Evolutionary conservation across 2,329 filamentous ascomycete genomes (phyloP).

Genomic region (Pseudocercospora fijiensis): DNA sequence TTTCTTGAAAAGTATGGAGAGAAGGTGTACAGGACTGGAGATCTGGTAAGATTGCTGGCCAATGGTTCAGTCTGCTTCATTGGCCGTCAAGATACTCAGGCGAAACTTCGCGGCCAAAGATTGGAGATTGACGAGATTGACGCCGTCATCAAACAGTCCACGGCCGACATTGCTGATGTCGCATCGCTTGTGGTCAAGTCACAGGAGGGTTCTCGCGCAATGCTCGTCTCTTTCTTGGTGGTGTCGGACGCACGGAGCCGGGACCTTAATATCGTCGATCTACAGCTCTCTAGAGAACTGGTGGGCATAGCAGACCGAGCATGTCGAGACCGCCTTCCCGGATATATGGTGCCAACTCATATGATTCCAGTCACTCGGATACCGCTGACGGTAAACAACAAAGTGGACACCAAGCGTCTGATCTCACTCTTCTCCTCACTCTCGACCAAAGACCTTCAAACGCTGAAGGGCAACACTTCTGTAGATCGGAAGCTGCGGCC

Average conservation of each 20-base stretch:
- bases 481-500: constrained; percentile 34
- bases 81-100: constrained; percentile 84
- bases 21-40: constrained; percentile 78
- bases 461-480: constrained; percentile 41
- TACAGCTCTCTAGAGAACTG: constrained; percentile 28
- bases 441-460: constrained; percentile 61
- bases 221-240: constrained; percentile 73
- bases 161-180: constrained; percentile 62
- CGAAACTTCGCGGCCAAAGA: constrained; percentile 85
- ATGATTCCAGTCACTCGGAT: constrained; percentile 69
- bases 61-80: constrained; percentile 85
- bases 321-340: constrained; percentile 69
- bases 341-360: constrained; percentile 90
- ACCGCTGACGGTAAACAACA: constrained; percentile 85
- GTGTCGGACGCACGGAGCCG: constrained; percentile 26
- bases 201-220: constrained; percentile 70
- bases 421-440: constrained; percentile 64
- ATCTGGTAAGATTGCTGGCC: constrained; percentile 76
- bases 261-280: constrained; percentile 40
- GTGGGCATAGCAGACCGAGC: constrained; percentile 43
- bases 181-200: constrained; percentile 75
- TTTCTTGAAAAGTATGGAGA: constrained; percentile 51
- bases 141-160: constrained; percentile 67
- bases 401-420: constrained; percentile 72
- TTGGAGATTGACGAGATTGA: constrained; percentile 92